Percentiles rank a stretch among this genome's conserved stretches.
phyloP scores from a whole-genome alignment of 129 eudicot species.

The Glebionis coronaria region DNA sequence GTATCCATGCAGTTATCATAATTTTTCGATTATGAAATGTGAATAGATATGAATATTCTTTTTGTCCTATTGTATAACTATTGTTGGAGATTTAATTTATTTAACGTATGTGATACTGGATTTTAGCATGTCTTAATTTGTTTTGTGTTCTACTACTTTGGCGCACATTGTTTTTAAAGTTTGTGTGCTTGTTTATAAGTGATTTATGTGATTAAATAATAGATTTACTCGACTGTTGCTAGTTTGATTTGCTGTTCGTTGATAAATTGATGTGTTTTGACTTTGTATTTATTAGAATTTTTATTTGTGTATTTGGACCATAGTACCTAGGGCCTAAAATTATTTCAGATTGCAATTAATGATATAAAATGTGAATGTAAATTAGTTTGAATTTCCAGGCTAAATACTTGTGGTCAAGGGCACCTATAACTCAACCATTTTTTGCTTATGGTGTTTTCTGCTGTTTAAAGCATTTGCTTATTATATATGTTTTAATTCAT shows the following conservation, averaged over 20 bases:
- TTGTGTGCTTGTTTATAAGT: too few species aligned
- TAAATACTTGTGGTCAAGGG: neutral
- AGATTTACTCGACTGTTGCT: constrained; percentile 8
- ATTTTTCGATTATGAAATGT: neutral
- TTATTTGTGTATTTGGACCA: neutral
- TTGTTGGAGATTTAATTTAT: neutral
- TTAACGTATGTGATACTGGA: neutral
- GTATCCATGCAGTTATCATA: neutral
- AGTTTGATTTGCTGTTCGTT: neutral
- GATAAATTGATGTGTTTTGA: constrained; percentile 18
- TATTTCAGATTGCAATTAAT: neutral
- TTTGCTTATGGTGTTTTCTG: neutral
- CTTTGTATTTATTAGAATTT: constrained; percentile 2
- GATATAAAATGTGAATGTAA: constrained; percentile 6
- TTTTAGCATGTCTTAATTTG: constrained; percentile 6
- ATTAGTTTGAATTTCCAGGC: neutral
- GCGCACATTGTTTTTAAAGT: neutral
- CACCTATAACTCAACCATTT: neutral
- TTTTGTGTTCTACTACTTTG: constrained; percentile 19
- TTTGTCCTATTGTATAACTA: neutral
- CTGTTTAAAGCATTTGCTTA: constrained; percentile 6
- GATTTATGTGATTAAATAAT: neutral
- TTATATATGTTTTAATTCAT: constrained; percentile 1
- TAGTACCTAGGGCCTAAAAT: too few species aligned
- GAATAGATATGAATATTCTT: neutral